Conservation (phyloP, 371 early-diverging fungal species). For the Funneliformis caledonium region DNA sequence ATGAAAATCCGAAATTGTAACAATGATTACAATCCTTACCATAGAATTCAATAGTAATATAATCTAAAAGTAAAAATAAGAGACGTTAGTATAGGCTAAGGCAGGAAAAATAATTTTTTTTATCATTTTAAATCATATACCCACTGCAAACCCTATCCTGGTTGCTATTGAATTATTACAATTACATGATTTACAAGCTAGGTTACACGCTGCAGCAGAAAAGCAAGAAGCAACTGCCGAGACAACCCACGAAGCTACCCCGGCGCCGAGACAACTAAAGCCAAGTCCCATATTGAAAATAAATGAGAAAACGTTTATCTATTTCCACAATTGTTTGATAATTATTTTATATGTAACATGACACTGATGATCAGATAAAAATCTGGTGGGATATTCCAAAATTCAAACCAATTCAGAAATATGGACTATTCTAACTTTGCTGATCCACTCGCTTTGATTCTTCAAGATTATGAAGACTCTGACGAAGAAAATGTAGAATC, state of each 20-base stretch:
- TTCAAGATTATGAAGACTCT: background rate
- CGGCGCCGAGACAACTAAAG: constrained; percentile 40
- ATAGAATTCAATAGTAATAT: constrained; percentile 80
- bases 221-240: constrained; percentile 64
- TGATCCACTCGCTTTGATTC: constrained; percentile 21
- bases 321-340: background rate
- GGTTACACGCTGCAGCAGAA: constrained; percentile 69
- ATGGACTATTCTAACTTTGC: constrained; percentile 7
- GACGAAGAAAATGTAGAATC: background rate
- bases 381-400: background rate
- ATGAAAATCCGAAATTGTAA: background rate
- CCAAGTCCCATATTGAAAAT: constrained; percentile 36
- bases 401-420: background rate
- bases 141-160: constrained; percentile 75
- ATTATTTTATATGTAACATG: background rate
- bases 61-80: constrained; percentile 47
- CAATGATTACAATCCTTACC: constrained; percentile 52
- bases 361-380: background rate
- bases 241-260: constrained; percentile 46
- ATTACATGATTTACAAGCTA: constrained; percentile 69
- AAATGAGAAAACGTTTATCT: background rate
- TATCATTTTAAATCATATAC: constrained; percentile 24
- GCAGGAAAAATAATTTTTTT: background rate
- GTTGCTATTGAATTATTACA: constrained; percentile 75
- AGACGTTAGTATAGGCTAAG: background rate